Percentiles rank a stretch among this genome's conserved stretches.
phyloP scores from a whole-genome alignment of 345 rosid genomes.

The Leavenworthia alabamica region DNA sequence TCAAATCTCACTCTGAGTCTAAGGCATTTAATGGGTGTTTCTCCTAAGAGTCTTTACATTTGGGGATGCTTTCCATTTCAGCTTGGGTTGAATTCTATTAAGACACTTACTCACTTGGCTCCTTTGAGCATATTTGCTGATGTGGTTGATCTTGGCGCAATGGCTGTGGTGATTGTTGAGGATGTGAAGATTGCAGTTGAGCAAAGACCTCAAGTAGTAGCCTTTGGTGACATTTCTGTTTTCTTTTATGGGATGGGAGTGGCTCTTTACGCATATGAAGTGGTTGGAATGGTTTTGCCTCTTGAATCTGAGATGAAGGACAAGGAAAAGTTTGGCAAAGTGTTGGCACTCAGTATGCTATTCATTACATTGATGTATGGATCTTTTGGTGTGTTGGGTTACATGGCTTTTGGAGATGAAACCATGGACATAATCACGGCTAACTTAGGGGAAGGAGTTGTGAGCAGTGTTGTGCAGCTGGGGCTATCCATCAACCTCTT shows the following conservation, averaged over 20 bases:
- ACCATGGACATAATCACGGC: conserved; percentile 74
- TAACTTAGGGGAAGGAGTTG: conserved; percentile 54
- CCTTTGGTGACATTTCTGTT: conserved; percentile 53
- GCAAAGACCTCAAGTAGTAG: conserved; percentile 39
- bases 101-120: conserved; percentile 67
- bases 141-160: conserved; percentile 69
- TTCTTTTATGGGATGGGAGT: conserved; percentile 82
- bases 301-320: conserved; percentile 64
- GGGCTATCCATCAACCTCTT: conserved; percentile 75
- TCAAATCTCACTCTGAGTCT: neutral
- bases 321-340: conserved; percentile 49
- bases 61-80: conserved; percentile 85
- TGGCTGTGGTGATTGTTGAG: conserved; percentile 59
- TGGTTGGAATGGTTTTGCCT: conserved; percentile 73
- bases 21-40: conserved; percentile 28
- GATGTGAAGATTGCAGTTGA: conserved; percentile 38
- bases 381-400: conserved; percentile 62
- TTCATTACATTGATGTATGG: conserved; percentile 54
- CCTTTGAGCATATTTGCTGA: conserved; percentile 89
- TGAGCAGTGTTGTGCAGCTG: conserved; percentile 52
- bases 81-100: conserved; percentile 60
- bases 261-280: conserved; percentile 68
- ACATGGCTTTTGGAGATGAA: conserved; percentile 62
- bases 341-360: conserved; percentile 45
- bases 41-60: conserved; percentile 48